Evolutionary conservation across 1,284 basidiomycete genomes (phyloP), one percentile per base, ranked within the genome.

Genomic region (Apiotrichum akiyoshidainum): DNA sequence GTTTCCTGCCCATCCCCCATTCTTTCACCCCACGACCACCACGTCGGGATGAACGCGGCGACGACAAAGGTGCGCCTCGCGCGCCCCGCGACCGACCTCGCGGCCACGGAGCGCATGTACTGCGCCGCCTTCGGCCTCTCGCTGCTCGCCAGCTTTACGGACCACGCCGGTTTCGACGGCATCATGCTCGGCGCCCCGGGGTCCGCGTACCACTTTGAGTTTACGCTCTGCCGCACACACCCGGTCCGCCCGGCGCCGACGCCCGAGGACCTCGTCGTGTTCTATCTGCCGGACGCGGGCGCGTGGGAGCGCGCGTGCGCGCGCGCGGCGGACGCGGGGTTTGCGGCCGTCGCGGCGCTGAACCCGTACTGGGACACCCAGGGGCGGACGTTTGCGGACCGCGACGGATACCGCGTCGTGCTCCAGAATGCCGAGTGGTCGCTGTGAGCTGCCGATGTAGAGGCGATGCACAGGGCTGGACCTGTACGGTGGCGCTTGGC

Each of bases 361-460:
- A 58, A 61, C 33, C 50, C 53, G 4, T 58, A 61, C 40, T 61
- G 60, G 60, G 60, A 61, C 11, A 46, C 21, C 11, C 19, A 33
- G 26, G 60, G 56, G 13, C 4, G 13, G 42, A 58, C 57, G n/a
- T 55, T 26, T 19, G 57, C 16, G 5, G 60, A 61, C 22, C 45
- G 19, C 2, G 60, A 61, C 26, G 60, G 60, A n/a, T 61, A 61
- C 34, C 50, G 51, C 17, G 50, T 58, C 46, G 57, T 58, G 26
- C 41, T 58, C 21, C 56, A 55, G 37, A 22, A 39, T 14, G 19
- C 21, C 5, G 48, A 42, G 7, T 58, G 57, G 57, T 21, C 40
- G 21, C 41, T 54, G 19, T 54, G 41, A 34, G 12, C 34, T 21
- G n/a, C 4, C 2, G n/a, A 42, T 19, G 37, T 13, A 10, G 37